A percentile compares a stretch with the other conserved stretches of the same genome.
phyloP scores from a whole-genome alignment of 2,329 filamentous ascomycete genomes.

The Elsinoe perseae region DNA sequence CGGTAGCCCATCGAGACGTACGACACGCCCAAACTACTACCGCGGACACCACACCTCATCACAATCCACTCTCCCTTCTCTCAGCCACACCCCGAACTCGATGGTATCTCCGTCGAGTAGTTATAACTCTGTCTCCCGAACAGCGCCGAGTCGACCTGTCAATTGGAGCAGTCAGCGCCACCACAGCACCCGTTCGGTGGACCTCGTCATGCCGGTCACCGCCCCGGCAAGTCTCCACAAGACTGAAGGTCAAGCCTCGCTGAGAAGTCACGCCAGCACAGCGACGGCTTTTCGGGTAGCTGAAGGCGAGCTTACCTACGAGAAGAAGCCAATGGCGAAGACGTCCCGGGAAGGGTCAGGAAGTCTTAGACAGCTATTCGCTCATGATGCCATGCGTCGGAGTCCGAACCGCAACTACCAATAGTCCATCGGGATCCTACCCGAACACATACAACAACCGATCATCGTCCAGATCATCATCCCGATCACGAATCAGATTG shows the following conservation, averaged over 20 bases:
- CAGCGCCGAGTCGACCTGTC: neutral
- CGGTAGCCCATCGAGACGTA: slow-evolving; percentile 22
- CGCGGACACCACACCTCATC: slow-evolving; percentile 26
- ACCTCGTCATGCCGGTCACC: slow-evolving; percentile 38
- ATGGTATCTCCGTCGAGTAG: slow-evolving; percentile 31
- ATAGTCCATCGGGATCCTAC: slow-evolving; percentile 2
- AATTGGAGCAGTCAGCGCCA: slow-evolving; percentile 32
- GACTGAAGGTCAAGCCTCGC: slow-evolving; percentile 22
- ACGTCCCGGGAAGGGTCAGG: slow-evolving; percentile 18
- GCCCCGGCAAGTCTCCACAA: slow-evolving; percentile 24
- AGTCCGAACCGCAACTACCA: neutral
- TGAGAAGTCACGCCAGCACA: slow-evolving; percentile 28
- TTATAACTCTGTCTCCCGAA: slow-evolving; percentile 14
- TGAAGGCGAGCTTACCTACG: slow-evolving; percentile 25
- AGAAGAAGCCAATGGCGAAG: slow-evolving; percentile 20
- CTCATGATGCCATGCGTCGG: slow-evolving; percentile 27
- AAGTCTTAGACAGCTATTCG: slow-evolving; percentile 30
- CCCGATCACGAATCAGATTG: neutral
- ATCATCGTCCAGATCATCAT: too few relatives aligned
- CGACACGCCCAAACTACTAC: slow-evolving; percentile 30
- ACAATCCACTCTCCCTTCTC: slow-evolving; percentile 27
- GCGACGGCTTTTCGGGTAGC: slow-evolving; percentile 26
- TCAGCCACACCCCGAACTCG: slow-evolving; percentile 41
- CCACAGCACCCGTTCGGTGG: slow-evolving; percentile 35
- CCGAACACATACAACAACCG: too few relatives aligned